phyloP scores from a whole-genome alignment of 352 stramenopile species.

The Phytophthora uliginosa region DNA sequence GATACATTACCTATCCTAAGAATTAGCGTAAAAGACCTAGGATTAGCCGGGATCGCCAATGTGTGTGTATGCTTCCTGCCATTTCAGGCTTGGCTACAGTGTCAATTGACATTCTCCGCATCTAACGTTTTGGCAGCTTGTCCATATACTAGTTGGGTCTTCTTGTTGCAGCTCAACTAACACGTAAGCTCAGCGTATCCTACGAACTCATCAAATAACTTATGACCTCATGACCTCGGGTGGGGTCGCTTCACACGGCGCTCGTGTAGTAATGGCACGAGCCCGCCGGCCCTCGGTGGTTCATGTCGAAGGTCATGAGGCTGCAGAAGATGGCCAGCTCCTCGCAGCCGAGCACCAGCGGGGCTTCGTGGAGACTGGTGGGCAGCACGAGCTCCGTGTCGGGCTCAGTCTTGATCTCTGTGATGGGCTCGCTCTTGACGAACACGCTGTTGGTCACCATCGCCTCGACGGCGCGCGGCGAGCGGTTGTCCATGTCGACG shows the following conservation, averaged over 20 bases:
- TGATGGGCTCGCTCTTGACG: conserved; percentile 21
- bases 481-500: conserved; percentile 36
- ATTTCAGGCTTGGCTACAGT: no score
- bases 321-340: conserved; percentile 85
- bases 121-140: no score
- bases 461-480: conserved; percentile 68
- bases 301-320: conserved; percentile 77
- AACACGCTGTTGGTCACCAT: conserved; percentile 39
- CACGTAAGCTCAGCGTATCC: no score
- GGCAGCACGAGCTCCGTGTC: conserved; percentile 40
- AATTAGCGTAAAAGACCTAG: neutral
- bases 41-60: conserved; percentile 2
- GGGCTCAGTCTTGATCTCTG: conserved; percentile 13
- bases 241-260: conserved; percentile 34
- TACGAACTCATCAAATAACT: neutral
- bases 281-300: conserved; percentile 28
- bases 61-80: no score
- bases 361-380: conserved; percentile 74
- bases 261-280: conserved; percentile 46
- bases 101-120: no score
- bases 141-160: no score
- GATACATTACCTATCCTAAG: neutral
- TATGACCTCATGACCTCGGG: conserved; percentile 7
- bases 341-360: conserved; percentile 65
- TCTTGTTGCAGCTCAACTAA: no score